Evolutionary conservation across 768 basidiomycete genomes (phyloP).

Genomic region (Gloeopeniophorella convolvens): DNA sequence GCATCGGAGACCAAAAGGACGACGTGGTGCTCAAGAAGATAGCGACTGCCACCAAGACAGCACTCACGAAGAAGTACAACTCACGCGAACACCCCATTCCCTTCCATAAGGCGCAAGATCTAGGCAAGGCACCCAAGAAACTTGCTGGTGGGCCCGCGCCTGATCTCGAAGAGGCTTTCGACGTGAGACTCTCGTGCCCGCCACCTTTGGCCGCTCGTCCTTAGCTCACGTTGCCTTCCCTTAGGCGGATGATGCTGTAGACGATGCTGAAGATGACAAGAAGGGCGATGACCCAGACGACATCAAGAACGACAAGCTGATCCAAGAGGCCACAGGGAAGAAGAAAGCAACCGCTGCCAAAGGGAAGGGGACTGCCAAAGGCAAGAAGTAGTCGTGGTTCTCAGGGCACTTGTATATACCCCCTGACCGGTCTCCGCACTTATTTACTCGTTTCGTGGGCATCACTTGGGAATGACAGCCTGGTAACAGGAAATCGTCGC

Average conservation of each 20-base stretch:
- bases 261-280: constrained; percentile 22
- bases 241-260: constrained; percentile 20
- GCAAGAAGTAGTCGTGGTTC: constrained; percentile 7
- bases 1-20: constrained; percentile 74
- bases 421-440: neutral
- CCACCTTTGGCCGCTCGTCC: neutral
- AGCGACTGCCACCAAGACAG: constrained; percentile 67
- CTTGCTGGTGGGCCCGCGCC: constrained; percentile 68
- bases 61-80: constrained; percentile 92
- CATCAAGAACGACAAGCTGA: constrained; percentile 29
- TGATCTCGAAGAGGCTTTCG: constrained; percentile 89
- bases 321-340: constrained; percentile 21
- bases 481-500: neutral
- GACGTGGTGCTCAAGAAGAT: constrained; percentile 80
- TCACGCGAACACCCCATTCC: constrained; percentile 85
- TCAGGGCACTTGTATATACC: neutral
- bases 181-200: constrained; percentile 39
- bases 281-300: constrained; percentile 21
- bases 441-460: constrained; percentile 6
- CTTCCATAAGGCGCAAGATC: constrained; percentile 82
- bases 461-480: neutral
- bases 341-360: constrained; percentile 8
- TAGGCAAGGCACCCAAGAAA: constrained; percentile 78
- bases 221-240: neutral
- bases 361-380: constrained; percentile 13